Base-by-base conservation (phyloP, 2,329 filamentous ascomycete genomes). In the Fusarium caatingaense region DNA sequence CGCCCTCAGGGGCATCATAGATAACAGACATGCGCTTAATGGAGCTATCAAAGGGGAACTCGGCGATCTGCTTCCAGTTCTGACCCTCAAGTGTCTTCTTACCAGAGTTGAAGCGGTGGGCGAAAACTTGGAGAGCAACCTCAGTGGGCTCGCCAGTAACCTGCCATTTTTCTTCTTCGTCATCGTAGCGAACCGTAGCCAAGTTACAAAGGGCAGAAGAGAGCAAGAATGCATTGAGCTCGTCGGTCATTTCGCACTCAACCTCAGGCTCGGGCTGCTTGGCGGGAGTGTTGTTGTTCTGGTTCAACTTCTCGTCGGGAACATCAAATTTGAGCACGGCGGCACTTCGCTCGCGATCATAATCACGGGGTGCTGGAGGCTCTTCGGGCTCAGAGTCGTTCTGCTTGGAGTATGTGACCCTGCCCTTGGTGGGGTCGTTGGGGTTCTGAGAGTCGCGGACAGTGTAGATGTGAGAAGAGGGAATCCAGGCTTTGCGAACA, bases 11-110 rank as follows among this genome's bases (percentile, higher is more conserved):
- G 8, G 80, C 80, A 49, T 87, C 83, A 79, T 92, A 93, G 47
- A 93, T 85, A 59, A 93, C 91, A 11, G 90, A 92, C 92, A 94
- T 94, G 73, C 90, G 89, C 85, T 94, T 94, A 77, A 93, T 88
- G 72, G 86, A 86, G 59, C 90, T 92, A 78, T 94, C 91, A 74
- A 94, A 94, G n/a, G 91, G 91, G 66, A 92, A 92, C 74, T 94
- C 92, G 55, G 89, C 86, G 2, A 90, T 78, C 72, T 90, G 86
- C 69, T 85, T 86, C 88, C 89, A 91, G n/a, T 86, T 86, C 8
- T 81, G 76, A 5, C 74, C 78, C 60, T 86, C 84, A 4, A 89
- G 79, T 2, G 77, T 74, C 74, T 86, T 87, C 77, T 88, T 89
- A 42, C 87, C 86, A 25, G 82, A 82, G 47, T 85, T 82, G 76